Conservation (phyloP, 2,329 filamentous ascomycete species). For the Talaromyces amestolkiae region DNA sequence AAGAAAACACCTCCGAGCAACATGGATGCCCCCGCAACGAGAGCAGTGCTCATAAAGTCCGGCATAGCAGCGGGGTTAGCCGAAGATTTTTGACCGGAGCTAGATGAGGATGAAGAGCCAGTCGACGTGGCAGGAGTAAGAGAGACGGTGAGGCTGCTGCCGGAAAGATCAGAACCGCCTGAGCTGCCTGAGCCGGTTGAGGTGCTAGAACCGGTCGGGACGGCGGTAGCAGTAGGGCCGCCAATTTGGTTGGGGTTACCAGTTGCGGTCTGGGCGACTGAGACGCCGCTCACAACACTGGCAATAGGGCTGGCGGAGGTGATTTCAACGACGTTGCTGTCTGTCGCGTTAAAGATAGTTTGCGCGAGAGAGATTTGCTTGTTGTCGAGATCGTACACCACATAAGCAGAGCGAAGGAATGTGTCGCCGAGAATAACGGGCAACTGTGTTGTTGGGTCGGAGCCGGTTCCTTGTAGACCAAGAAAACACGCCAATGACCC, state of each 20-base stretch:
- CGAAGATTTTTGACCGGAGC: not conserved
- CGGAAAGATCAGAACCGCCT: not conserved
- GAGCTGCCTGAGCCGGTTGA: not conserved
- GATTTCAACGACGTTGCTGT: slow-evolving; percentile 19
- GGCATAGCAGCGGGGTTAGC: slow-evolving; percentile 1
- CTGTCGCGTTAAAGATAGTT: slow-evolving; percentile 55
- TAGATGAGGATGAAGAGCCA: not conserved
- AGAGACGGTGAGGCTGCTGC: not conserved
- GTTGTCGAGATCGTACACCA: slow-evolving; percentile 69
- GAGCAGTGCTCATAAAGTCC: slow-evolving; percentile 9
- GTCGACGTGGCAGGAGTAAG: not conserved
- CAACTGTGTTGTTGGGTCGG: slow-evolving; percentile 24
- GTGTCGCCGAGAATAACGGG: slow-evolving; percentile 68
- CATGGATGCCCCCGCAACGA: slow-evolving; percentile 12
- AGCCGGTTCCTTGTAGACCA: slow-evolving; percentile 58
- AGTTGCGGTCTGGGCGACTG: slow-evolving; percentile 29
- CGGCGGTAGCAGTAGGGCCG: not conserved
- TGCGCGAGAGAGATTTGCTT: slow-evolving; percentile 67
- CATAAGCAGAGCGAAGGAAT: slow-evolving; percentile 68
- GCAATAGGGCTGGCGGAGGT: slow-evolving; percentile 7
- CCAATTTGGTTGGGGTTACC: slow-evolving; percentile 16
- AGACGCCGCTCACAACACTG: slow-evolving; percentile 21
- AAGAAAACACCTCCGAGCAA: slow-evolving; percentile 13
- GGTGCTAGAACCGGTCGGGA: not conserved
- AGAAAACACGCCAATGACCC: slow-evolving; percentile 57